phyloP scores from a whole-genome alignment of 768 basidiomycete species.

The Sutorius australiensis region DNA sequence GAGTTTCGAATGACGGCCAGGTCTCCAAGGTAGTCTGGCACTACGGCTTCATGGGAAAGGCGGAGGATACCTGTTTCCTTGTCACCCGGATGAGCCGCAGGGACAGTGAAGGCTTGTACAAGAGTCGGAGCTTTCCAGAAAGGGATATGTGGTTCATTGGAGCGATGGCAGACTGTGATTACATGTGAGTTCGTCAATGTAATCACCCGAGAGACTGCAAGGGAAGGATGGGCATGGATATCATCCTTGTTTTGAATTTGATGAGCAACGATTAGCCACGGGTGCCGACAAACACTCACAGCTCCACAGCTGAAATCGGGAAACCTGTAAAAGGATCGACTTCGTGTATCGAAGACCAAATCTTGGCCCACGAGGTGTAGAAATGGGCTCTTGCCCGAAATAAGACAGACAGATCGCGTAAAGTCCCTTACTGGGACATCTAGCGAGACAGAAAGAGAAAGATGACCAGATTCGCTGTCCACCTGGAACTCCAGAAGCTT shows the following conservation, averaged over 20 bases:
- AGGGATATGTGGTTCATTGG: not conserved
- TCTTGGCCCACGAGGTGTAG: not conserved
- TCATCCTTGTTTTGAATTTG: not conserved
- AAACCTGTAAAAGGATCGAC: not conserved
- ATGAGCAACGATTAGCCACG: not conserved
- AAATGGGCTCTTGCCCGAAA: not conserved
- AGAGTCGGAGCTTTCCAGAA: not conserved
- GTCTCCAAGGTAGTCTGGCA: not conserved
- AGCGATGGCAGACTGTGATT: not conserved
- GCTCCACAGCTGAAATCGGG: not conserved
- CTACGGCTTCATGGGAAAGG: conserved; percentile 3
- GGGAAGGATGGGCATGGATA: not conserved
- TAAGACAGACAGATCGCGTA: not conserved
- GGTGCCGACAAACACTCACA: not conserved
- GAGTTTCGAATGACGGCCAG: conserved; percentile 6
- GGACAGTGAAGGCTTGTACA: conserved; percentile 4
- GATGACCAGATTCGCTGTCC: not conserved
- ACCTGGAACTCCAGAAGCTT: conserved; percentile 1
- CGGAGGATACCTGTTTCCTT: not conserved
- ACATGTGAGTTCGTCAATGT: conserved; percentile 7
- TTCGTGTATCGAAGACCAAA: conserved; percentile 1
- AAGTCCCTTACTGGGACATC: not conserved
- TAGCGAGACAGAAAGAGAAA: not conserved
- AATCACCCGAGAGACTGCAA: not conserved
- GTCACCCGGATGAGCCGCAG: not conserved